Evolutionary conservation across 2,329 filamentous ascomycete genomes (phyloP).

Genomic region (Colletotrichum coccodes): DNA sequence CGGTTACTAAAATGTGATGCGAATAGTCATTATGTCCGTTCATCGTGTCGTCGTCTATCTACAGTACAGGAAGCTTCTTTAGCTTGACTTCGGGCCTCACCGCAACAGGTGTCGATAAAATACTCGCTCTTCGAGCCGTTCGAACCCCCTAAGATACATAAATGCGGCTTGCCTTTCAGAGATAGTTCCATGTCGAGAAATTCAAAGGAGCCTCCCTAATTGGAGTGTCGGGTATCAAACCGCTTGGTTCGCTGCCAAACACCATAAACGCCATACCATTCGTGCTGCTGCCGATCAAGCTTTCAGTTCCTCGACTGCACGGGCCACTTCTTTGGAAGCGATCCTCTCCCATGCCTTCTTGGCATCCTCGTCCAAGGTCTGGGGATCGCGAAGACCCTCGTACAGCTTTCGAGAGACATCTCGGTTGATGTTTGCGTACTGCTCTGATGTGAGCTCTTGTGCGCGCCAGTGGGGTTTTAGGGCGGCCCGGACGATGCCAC

Average conservation of each 20-base stretch:
- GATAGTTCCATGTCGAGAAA: constrained; percentile 12
- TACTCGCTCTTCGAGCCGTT: constrained; percentile 6
- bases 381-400: constrained; percentile 67
- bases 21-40: constrained; percentile 25
- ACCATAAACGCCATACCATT: constrained; percentile 27
- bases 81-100: neutral
- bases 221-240: constrained; percentile 33
- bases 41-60: constrained; percentile 31
- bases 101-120: neutral
- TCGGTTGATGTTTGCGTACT: constrained; percentile 93
- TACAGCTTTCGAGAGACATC: constrained; percentile 91
- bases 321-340: constrained; percentile 81
- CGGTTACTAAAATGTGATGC: neutral
- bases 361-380: constrained; percentile 71
- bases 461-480: constrained; percentile 86
- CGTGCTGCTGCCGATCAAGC: constrained; percentile 20
- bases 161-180: constrained; percentile 2
- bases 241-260: constrained; percentile 33
- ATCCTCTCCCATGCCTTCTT: constrained; percentile 79
- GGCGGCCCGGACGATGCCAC: constrained; percentile 85
- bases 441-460: constrained; percentile 80
- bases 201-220: constrained; percentile 23
- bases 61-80: constrained; percentile 15
- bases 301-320: constrained; percentile 70
- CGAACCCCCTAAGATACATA: constrained; percentile 17